Evolutionary conservation across 176 grass and related monocot genomes (phyloP).

Genomic region (Typha latifolia): DNA sequence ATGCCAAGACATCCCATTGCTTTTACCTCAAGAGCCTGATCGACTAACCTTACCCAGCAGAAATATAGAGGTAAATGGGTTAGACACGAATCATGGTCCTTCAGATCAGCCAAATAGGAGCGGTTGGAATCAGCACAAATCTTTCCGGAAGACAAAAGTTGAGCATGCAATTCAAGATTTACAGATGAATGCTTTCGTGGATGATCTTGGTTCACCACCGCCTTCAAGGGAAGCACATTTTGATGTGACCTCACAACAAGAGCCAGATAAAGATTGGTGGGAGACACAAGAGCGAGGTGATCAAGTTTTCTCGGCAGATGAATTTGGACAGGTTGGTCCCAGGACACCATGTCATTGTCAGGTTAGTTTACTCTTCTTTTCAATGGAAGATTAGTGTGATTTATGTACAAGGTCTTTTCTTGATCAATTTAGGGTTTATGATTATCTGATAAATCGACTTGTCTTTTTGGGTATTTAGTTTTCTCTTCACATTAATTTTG

Average conservation of each 20-base stretch:
- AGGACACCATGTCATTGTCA: slow-evolving; percentile 72
- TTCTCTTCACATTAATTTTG: too few species aligned
- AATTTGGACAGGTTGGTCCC: slow-evolving; percentile 82
- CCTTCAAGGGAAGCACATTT: slow-evolving; percentile 32
- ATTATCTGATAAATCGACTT: not conserved
- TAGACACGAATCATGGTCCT: slow-evolving; percentile 29
- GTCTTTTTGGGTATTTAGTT: too few species aligned
- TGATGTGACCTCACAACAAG: slow-evolving; percentile 33
- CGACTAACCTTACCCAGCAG: slow-evolving; percentile 32
- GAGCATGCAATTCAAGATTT: slow-evolving; percentile 77
- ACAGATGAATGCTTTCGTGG: slow-evolving; percentile 89
- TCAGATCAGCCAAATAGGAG: slow-evolving; percentile 38
- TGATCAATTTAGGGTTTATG: not conserved
- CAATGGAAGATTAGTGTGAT: not conserved
- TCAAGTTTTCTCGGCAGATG: slow-evolving; percentile 67
- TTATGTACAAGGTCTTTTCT: not conserved
- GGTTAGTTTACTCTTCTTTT: slow-evolving; percentile 36
- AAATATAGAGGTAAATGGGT: slow-evolving; percentile 41
- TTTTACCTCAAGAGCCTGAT: slow-evolving; percentile 82
- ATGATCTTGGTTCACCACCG: slow-evolving; percentile 46
- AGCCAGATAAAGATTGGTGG: slow-evolving; percentile 81
- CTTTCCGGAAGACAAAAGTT: slow-evolving; percentile 58
- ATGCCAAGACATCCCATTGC: slow-evolving; percentile 61
- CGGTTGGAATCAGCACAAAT: slow-evolving; percentile 54
- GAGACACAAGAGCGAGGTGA: slow-evolving; percentile 76